A percentile compares a stretch with the other conserved stretches of the same genome.
Evolutionary conservation across 1,139 yeast species (phyloP).

Genomic region (Petasospora fabianii): DNA sequence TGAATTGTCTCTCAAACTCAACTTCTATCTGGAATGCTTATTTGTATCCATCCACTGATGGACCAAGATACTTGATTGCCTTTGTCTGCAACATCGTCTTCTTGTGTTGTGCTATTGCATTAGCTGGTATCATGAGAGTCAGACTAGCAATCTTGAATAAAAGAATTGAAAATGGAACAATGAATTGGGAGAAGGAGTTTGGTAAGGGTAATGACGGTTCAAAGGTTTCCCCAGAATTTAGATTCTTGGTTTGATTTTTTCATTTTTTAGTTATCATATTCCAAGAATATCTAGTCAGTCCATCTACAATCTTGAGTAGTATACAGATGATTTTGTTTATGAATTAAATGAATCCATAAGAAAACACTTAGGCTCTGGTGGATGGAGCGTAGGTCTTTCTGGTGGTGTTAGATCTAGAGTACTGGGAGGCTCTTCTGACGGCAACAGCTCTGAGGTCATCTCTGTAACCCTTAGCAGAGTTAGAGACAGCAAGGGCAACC

Average conservation of each 20-base stretch:
- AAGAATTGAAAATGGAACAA: conserved; percentile 42
- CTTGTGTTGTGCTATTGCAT: conserved; percentile 37
- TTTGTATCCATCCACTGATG: conserved; percentile 40
- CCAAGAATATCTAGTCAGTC: too few species aligned
- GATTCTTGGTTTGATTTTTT: conserved; percentile 37
- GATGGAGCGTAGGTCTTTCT: conserved; percentile 33
- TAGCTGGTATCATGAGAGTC: conserved; percentile 40
- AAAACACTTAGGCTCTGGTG: conserved; percentile 17
- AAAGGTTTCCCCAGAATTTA: conserved; percentile 41
- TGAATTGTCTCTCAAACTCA: conserved; percentile 50
- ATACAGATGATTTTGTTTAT: conserved; percentile 7
- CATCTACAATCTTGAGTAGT: not conserved
- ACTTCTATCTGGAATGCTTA: conserved; percentile 54
- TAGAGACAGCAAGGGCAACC: conserved; percentile 42
- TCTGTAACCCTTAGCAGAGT: conserved; percentile 44
- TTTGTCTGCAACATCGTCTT: conserved; percentile 49
- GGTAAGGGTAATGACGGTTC: conserved; percentile 43
- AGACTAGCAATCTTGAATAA: conserved; percentile 40
- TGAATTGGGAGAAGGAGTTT: conserved; percentile 50
- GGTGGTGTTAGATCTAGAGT: conserved; percentile 35
- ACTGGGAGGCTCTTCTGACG: conserved; percentile 42
- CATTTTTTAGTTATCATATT: too few species aligned
- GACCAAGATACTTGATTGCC: conserved; percentile 45
- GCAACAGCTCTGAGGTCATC: conserved; percentile 43
- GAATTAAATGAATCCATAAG: conserved; percentile 5